Percentiles rank a stretch among this genome's conserved stretches.
Evolutionary conservation across 768 basidiomycete species (phyloP).

Genomic region (Phylloporus rhodoxanthus): DNA sequence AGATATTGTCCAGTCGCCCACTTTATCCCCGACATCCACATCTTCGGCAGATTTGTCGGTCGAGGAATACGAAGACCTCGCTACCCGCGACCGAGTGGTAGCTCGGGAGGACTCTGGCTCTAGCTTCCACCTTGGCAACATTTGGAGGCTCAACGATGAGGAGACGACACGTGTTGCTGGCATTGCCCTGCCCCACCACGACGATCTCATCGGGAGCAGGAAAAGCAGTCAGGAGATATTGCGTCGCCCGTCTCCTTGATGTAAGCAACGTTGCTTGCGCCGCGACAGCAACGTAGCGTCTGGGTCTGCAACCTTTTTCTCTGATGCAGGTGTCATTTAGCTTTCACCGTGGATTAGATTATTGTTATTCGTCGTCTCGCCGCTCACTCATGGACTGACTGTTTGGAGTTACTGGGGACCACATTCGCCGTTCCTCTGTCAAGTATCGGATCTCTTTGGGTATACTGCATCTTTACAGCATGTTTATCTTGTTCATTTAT

Average conservation of each 20-base stretch:
- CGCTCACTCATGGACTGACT: constrained; percentile 23
- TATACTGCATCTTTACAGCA: constrained; percentile 31
- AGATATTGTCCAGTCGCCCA: constrained; percentile 66
- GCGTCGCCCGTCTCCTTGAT: constrained; percentile 25
- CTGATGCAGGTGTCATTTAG: constrained; percentile 7
- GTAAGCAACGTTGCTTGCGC: constrained; percentile 4
- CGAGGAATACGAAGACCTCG: constrained; percentile 46
- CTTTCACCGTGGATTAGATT: constrained; percentile 23
- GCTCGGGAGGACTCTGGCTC: constrained; percentile 25
- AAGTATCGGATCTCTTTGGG: constrained; percentile 30
- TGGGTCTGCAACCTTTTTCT: neutral
- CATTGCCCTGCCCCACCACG: constrained; percentile 43
- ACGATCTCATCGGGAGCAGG: constrained; percentile 35
- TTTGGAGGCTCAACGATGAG: constrained; percentile 70
- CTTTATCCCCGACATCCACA: constrained; percentile 56
- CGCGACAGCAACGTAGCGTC: neutral
- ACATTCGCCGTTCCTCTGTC: constrained; percentile 19
- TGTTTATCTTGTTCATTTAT: constrained; percentile 37
- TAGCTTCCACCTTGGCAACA: constrained; percentile 41
- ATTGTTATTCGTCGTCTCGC: constrained; percentile 27
- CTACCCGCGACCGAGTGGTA: constrained; percentile 24
- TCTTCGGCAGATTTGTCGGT: constrained; percentile 62
- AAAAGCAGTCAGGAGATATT: constrained; percentile 36
- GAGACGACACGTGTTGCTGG: constrained; percentile 54
- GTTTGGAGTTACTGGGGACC: constrained; percentile 28